These are phyloP conservation scores for Acmispon strigosus DNA, from an alignment of 306 rosid genomes.

Conservation along the genomic window DNA sequence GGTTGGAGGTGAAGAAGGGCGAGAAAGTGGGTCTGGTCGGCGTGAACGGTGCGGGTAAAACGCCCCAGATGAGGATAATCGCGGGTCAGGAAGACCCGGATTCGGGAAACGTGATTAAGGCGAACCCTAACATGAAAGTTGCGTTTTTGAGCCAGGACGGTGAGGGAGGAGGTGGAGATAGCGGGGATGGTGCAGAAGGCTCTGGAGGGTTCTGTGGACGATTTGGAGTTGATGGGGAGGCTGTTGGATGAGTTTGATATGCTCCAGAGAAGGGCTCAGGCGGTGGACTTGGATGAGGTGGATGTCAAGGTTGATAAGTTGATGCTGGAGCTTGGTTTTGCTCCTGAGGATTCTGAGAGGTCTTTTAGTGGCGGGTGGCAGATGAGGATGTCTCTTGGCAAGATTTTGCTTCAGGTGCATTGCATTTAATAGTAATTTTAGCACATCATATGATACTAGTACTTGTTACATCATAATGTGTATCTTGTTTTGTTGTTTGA, in stretches of 20 bases:
- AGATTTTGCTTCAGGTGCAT: conserved; percentile 77
- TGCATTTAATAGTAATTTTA: neutral
- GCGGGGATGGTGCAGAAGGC: conserved; percentile 75
- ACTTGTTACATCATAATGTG: neutral
- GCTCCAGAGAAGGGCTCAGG: conserved; percentile 76
- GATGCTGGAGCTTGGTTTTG: conserved; percentile 88
- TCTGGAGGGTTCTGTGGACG: conserved; percentile 64
- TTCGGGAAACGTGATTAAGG: conserved; percentile 71
- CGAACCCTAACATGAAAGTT: conserved; percentile 65
- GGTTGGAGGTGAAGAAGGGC: conserved; percentile 89
- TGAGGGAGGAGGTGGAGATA: conserved; percentile 90
- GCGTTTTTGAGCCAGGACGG: conserved; percentile 90
- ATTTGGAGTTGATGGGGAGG: conserved; percentile 92
- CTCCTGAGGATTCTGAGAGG: conserved; percentile 75
- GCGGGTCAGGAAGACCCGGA: conserved; percentile 89
- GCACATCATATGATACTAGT: neutral
- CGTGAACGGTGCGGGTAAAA: conserved; percentile 92
- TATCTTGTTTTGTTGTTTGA: neutral
- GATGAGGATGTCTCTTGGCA: conserved; percentile 91
- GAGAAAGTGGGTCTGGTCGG: conserved; percentile 94
- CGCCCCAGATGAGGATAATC: conserved; percentile 86
- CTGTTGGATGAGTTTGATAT: conserved; percentile 87
- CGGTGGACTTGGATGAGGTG: conserved; percentile 59
- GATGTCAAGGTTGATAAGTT: conserved; percentile 75
- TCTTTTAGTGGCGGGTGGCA: conserved; percentile 87